These are phyloP conservation scores for Aegilops longissima DNA, from an alignment of 176 grass and related monocot genomes.

Conservation along the genomic window DNA sequence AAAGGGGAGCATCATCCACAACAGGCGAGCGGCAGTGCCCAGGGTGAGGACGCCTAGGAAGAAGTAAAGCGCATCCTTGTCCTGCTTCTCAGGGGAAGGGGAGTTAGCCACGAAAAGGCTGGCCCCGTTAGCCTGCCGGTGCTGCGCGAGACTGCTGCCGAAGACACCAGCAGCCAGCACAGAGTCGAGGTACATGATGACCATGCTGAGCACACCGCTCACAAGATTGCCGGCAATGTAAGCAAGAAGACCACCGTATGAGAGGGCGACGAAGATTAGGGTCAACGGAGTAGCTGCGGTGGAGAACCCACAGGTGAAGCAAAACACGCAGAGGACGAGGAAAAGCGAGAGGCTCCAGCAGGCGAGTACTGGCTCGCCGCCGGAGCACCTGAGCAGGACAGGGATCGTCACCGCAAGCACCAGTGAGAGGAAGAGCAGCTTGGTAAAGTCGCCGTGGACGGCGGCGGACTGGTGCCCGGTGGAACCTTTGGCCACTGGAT, in stretches of 20 bases:
- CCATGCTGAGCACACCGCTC: neutral
- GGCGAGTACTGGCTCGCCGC: neutral
- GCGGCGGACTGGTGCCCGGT: neutral
- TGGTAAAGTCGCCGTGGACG: neutral
- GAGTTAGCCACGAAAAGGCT: neutral
- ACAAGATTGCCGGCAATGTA: neutral
- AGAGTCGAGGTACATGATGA: neutral
- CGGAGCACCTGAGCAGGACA: neutral
- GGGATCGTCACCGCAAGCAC: neutral
- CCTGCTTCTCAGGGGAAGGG: neutral
- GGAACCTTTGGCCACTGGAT: too few relatives aligned
- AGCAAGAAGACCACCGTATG: neutral
- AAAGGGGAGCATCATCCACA: neutral
- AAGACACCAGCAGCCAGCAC: neutral
- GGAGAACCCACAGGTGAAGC: neutral
- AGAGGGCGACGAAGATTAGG: neutral
- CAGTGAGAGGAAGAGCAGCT: neutral
- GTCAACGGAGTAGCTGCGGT: neutral
- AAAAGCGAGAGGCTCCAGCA: neutral
- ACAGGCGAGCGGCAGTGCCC: neutral
- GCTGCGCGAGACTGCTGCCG: neutral
- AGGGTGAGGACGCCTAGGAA: neutral
- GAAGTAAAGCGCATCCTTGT: neutral
- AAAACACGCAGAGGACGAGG: neutral
- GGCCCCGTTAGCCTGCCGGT: neutral